Conservation (phyloP, 768 basidiomycete species). For the Termitomyces sp. region DNA sequence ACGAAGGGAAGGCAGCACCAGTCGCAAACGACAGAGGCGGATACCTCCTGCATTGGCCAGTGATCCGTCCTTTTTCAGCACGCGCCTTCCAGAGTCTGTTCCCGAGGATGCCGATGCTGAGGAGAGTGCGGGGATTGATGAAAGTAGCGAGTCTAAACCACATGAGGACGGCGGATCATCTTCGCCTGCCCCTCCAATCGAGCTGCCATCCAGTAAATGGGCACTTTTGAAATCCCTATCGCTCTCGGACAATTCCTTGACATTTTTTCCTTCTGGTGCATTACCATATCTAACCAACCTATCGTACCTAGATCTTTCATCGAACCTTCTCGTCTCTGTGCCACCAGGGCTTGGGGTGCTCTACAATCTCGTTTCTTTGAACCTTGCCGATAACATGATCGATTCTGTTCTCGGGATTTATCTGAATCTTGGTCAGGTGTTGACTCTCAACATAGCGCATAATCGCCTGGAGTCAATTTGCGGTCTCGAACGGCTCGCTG, state of each 20-base stretch:
- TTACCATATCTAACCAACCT: constrained; percentile 67
- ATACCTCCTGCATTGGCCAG: constrained; percentile 34
- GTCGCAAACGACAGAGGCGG: constrained; percentile 39
- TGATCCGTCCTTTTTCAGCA: constrained; percentile 42
- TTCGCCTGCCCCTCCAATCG: constrained; percentile 26
- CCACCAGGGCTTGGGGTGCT: constrained; percentile 71
- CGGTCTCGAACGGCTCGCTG: constrained; percentile 85
- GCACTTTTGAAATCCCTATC: constrained; percentile 70
- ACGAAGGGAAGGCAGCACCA: constrained; percentile 50
- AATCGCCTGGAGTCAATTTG: constrained; percentile 95
- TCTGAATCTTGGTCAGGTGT: constrained; percentile 70
- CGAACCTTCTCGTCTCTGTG: constrained; percentile 87
- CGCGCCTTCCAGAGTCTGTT: constrained; percentile 53
- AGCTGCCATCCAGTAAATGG: constrained; percentile 65
- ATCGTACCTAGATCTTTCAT: constrained; percentile 83
- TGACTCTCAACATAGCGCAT: constrained; percentile 71
- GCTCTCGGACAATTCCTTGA: constrained; percentile 75
- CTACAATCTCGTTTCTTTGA: constrained; percentile 82
- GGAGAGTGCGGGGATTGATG: constrained; percentile 12
- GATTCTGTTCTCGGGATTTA: constrained; percentile 91
- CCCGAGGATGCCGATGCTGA: constrained; percentile 38
- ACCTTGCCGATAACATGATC: constrained; percentile 97
- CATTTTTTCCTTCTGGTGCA: constrained; percentile 68
- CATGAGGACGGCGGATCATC: constrained; percentile 15
- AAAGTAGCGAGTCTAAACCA: constrained; percentile 15